Conservation (phyloP, 495 filamentous ascomycete species). For the Melanomma pulvis-pyrius region DNA sequence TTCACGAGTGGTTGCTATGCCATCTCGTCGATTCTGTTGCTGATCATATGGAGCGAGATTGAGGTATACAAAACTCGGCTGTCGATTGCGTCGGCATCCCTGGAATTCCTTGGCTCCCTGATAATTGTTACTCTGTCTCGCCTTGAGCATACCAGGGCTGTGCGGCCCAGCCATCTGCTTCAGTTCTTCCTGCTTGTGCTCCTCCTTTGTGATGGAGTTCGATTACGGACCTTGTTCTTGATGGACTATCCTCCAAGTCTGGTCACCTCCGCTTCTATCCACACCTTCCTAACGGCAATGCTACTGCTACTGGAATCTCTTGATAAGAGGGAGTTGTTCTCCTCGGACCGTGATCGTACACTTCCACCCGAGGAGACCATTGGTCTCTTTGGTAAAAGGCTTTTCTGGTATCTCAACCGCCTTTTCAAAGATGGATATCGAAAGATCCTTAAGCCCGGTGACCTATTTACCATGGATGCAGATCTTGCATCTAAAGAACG, state of each 20-base stretch:
- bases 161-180: slow-evolving; percentile 32
- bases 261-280: slow-evolving; percentile 22
- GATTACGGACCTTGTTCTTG: slow-evolving; percentile 31
- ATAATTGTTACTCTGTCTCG: slow-evolving; percentile 21
- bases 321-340: slow-evolving; percentile 28
- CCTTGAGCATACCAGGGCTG: slow-evolving; percentile 30
- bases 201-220: slow-evolving; percentile 29
- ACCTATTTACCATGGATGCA: slow-evolving; percentile 22
- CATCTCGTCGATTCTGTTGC: slow-evolving; percentile 24
- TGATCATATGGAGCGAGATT: slow-evolving; percentile 32
- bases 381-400: slow-evolving; percentile 21
- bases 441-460: slow-evolving; percentile 24
- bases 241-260: slow-evolving; percentile 19
- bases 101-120: slow-evolving; percentile 24
- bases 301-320: slow-evolving; percentile 34
- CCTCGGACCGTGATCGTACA: slow-evolving; percentile 17
- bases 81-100: slow-evolving; percentile 20
- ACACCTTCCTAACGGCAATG: slow-evolving; percentile 27
- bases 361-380: slow-evolving; percentile 31
- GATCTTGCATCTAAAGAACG: slow-evolving; percentile 21
- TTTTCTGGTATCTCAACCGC: slow-evolving; percentile 30
- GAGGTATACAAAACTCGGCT: slow-evolving; percentile 24
- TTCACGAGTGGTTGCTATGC: slow-evolving; percentile 22
- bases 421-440: slow-evolving; percentile 26
- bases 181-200: slow-evolving; percentile 35